Percentiles rank a stretch among this genome's conserved stretches.
Evolutionary conservation across 2,329 filamentous ascomycete species (phyloP).

Genomic region (Chrysosporium keratinophilum): DNA sequence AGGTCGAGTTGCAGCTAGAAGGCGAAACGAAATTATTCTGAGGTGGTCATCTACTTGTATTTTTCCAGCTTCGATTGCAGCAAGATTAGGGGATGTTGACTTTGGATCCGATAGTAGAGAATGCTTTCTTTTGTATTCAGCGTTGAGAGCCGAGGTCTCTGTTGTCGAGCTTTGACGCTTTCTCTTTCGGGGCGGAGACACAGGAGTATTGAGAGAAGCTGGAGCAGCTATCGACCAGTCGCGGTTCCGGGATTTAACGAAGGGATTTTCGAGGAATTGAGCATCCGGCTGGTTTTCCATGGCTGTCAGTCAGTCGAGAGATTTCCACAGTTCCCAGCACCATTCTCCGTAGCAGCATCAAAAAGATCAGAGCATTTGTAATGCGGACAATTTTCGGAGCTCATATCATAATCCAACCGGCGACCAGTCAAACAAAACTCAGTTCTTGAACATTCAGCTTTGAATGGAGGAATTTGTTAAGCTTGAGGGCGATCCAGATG

Average conservation of each 20-base stretch:
- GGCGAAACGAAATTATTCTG: conserved; percentile 37
- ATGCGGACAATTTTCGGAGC: no score
- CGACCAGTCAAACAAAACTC: no score
- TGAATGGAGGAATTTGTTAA: no score
- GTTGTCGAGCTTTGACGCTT: neutral
- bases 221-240: conserved; percentile 8
- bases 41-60: conserved; percentile 41
- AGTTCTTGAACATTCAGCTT: no score
- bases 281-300: neutral
- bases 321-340: no score
- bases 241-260: conserved; percentile 6
- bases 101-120: neutral
- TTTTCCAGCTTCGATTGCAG: conserved; percentile 45
- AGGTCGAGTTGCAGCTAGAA: conserved; percentile 25
- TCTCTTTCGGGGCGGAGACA: conserved; percentile 24
- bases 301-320: no score
- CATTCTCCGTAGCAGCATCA: no score
- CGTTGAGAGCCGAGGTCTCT: neutral
- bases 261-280: conserved; percentile 2
- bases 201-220: conserved; percentile 17
- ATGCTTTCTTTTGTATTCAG: neutral
- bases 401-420: no score
- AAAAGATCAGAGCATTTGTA: no score
- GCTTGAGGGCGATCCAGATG: no score
- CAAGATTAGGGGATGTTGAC: conserved; percentile 20